Conservation (phyloP, 176 grass and related monocot species). For the Bonia amplexicaulis region DNA sequence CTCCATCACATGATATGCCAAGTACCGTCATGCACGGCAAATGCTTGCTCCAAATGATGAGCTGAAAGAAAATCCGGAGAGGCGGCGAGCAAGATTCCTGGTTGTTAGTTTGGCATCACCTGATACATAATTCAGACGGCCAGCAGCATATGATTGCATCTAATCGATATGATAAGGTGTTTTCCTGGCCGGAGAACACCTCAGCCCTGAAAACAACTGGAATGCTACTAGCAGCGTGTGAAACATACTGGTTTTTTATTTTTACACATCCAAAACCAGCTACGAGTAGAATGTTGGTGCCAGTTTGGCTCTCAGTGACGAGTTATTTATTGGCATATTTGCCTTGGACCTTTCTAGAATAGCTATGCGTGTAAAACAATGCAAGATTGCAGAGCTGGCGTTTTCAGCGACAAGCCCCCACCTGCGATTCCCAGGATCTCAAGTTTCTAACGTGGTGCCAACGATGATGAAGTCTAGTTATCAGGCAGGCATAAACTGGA, state of each 20-base stretch:
- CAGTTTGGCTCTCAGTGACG: not conserved
- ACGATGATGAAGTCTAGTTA: not conserved
- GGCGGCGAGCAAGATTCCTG: not conserved
- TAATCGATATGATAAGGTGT: not conserved
- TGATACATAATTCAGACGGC: not conserved
- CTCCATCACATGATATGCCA: not conserved
- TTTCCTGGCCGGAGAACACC: not conserved
- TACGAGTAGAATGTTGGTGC: not conserved
- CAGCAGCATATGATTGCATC: not conserved
- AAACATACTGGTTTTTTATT: not conserved
- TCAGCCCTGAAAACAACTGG: not conserved
- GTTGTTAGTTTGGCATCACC: not conserved
- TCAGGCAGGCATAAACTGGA: not conserved
- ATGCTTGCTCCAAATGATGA: constrained; percentile 1
- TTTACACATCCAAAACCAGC: not conserved
- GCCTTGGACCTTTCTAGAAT: not conserved
- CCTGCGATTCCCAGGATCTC: not conserved
- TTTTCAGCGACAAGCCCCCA: no score
- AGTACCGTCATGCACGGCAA: not conserved
- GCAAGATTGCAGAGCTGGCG: not conserved
- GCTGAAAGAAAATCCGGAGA: not conserved
- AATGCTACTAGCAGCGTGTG: not conserved
- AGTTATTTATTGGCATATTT: not conserved
- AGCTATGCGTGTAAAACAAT: not conserved
- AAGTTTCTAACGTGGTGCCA: not conserved